phyloP scores from a whole-genome alignment of 495 filamentous ascomycete genomes.

The Neurospora sp. region DNA sequence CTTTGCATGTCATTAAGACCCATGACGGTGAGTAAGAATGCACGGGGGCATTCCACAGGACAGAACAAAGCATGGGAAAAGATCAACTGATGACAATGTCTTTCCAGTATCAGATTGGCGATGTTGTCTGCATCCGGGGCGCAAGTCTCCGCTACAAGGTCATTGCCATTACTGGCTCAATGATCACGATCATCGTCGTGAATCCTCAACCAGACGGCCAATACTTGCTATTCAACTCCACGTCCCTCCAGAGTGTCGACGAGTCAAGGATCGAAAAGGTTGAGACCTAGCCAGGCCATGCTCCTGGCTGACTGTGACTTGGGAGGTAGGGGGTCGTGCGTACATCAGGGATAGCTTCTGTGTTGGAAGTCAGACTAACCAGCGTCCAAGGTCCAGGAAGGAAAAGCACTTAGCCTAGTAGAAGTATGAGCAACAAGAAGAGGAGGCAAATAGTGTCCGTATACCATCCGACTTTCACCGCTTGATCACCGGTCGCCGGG shows the following conservation, averaged over 20 bases:
- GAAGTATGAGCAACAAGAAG: background rate
- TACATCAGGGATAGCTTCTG: background rate
- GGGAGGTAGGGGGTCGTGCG: background rate
- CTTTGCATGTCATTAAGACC: background rate
- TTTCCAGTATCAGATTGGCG: constrained; percentile 6
- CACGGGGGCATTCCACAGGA: background rate
- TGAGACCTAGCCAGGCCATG: background rate
- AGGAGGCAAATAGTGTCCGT: background rate
- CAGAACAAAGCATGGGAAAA: background rate
- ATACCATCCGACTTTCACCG: background rate
- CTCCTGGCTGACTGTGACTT: background rate
- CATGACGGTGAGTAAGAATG: background rate
- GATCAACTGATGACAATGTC: background rate
- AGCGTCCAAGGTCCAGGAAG: background rate
- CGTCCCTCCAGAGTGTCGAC: constrained; percentile 14
- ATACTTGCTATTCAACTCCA: constrained; percentile 9
- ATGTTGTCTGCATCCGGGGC: constrained; percentile 14
- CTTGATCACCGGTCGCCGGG: background rate
- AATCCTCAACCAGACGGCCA: constrained; percentile 19
- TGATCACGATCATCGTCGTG: constrained; percentile 17
- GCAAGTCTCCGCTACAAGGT: constrained; percentile 15
- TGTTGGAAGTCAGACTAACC: background rate
- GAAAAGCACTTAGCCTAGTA: background rate
- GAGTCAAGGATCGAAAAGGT: constrained; percentile 15
- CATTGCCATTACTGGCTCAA: constrained; percentile 11